Evolutionary conservation across 2,329 filamentous ascomycete genomes (phyloP).

Genomic region (Neonectria faginata): DNA sequence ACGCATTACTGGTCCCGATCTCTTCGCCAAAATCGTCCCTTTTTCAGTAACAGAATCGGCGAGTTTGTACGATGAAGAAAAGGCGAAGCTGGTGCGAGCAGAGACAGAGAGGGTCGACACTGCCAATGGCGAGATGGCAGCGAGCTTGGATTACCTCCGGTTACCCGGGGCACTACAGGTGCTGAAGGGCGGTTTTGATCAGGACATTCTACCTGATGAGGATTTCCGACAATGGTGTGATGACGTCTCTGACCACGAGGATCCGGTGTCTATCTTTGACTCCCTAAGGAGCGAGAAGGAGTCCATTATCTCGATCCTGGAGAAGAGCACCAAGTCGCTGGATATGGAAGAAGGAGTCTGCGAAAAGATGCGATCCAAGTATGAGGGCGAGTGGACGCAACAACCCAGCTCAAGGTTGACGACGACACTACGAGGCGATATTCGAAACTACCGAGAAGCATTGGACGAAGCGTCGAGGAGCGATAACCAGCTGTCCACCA

Average conservation of each 20-base stretch:
- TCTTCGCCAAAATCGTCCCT: conserved; percentile 96
- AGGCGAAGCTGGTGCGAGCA: conserved; percentile 92
- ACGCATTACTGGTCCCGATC: conserved; percentile 94
- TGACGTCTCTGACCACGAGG: conserved; percentile 87
- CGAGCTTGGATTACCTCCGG: conserved; percentile 92
- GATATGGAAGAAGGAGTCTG: conserved; percentile 98
- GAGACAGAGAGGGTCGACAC: conserved; percentile 94
- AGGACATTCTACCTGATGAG: conserved; percentile 87
- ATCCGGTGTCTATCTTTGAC: conserved; percentile 83
- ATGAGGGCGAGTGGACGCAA: conserved; percentile 95
- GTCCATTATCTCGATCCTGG: conserved; percentile 76
- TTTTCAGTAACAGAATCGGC: conserved; percentile 96
- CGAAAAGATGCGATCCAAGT: conserved; percentile 99
- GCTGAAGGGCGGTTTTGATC: conserved; percentile 91
- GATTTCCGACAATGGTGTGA: conserved; percentile 96
- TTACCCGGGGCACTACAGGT: conserved; percentile 90
- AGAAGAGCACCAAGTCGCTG: conserved; percentile 85
- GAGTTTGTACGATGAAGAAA: conserved; percentile 97
- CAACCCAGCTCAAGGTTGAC: conserved; percentile 93
- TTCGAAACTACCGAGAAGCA: conserved; percentile 88
- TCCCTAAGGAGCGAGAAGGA: conserved; percentile 82
- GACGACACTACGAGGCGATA: conserved; percentile 85
- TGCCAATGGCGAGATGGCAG: conserved; percentile 95
- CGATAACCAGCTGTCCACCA: conserved; percentile 84
- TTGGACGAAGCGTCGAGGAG: conserved; percentile 90